These are phyloP conservation scores for Candida nitratophila DNA, from an alignment of 805 yeast species.

Conservation along the genomic window DNA sequence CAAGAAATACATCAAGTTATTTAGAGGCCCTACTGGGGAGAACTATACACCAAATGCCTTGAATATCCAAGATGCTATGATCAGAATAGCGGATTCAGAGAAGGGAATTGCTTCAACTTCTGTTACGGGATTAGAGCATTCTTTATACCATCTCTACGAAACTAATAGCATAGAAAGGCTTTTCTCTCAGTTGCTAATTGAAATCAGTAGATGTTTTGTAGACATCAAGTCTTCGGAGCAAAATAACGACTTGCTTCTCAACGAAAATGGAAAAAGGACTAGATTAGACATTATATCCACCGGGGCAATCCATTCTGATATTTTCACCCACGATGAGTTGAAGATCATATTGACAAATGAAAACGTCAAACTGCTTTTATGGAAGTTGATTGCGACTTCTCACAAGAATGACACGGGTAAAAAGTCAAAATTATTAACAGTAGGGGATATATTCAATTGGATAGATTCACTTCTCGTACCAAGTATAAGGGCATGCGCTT, in stretches of 20 bases:
- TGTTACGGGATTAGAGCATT: background rate
- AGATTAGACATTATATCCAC: no score
- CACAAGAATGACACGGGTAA: background rate
- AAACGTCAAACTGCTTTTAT: no score
- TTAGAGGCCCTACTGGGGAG: background rate
- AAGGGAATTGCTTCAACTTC: background rate
- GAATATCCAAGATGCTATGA: background rate
- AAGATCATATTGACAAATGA: no score
- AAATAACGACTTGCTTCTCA: no score
- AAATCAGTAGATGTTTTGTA: background rate
- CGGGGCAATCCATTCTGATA: no score
- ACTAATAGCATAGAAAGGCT: background rate
- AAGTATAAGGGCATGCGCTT: constrained; percentile 10
- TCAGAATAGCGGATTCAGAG: background rate
- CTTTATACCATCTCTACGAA: background rate
- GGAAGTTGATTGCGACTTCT: background rate
- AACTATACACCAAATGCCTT: background rate
- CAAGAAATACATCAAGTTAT: no score
- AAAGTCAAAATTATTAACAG: background rate
- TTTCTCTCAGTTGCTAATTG: background rate
- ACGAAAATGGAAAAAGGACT: no score
- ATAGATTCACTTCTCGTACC: constrained; percentile 21
- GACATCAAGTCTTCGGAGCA: no score
- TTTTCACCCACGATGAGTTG: no score
- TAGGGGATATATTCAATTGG: constrained; percentile 12